phyloP scores from a whole-genome alignment of 2,329 filamentous ascomycete genomes.

The Thelonectria discophora region DNA sequence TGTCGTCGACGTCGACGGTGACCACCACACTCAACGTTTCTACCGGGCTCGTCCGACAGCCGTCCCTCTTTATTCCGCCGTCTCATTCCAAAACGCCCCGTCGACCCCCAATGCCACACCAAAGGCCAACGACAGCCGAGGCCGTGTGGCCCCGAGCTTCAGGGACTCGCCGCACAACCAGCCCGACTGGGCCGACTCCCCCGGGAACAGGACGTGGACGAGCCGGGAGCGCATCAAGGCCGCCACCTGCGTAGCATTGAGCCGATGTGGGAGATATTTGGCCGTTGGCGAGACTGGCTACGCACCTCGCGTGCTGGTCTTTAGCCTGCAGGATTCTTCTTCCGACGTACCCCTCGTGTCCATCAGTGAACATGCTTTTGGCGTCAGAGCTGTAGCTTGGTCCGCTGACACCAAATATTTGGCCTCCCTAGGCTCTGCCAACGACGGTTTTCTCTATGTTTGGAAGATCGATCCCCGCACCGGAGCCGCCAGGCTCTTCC shows the following conservation, averaged over 20 bases:
- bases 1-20: conserved; percentile 79
- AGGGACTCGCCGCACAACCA: conserved; percentile 59
- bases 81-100: conserved; percentile 60
- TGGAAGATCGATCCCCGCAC: conserved; percentile 88
- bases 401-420: conserved; percentile 86
- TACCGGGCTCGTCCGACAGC: conserved; percentile 86
- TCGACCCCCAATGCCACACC: conserved; percentile 63
- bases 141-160: conserved; percentile 58
- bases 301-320: conserved; percentile 88
- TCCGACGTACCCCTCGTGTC: conserved; percentile 85
- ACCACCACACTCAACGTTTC: conserved; percentile 80
- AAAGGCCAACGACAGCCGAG: conserved; percentile 71
- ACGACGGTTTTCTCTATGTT: conserved; percentile 93
- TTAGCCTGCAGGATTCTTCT: conserved; percentile 81
- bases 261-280: conserved; percentile 84
- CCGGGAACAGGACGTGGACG: conserved; percentile 78
- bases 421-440: conserved; percentile 86
- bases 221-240: conserved; percentile 94
- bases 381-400: conserved; percentile 88
- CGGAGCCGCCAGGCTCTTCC: conserved; percentile 79
- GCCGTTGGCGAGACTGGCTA: conserved; percentile 97
- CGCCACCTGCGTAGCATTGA: conserved; percentile 89
- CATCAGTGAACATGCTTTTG: conserved; percentile 88
- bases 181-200: conserved; percentile 69
- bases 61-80: conserved; percentile 68